A percentile compares a stretch with the other conserved stretches of the same genome.
Evolutionary conservation across 2,329 filamentous ascomycete genomes (phyloP).

Genomic region (Penicillium hordei): DNA sequence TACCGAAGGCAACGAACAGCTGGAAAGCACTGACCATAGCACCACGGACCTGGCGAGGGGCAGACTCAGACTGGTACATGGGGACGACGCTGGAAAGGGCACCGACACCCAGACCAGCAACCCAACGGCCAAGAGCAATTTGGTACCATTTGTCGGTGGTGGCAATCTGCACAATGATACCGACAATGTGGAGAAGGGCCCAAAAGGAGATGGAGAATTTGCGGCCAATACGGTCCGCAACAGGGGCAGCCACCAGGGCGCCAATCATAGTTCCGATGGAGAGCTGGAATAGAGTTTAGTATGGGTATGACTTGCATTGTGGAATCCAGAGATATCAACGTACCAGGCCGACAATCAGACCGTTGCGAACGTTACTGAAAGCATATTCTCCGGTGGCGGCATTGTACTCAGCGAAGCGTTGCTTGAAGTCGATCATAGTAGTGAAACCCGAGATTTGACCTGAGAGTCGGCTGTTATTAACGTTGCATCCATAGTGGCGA

Average conservation of each 20-base stretch:
- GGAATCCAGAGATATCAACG: conserved; percentile 9
- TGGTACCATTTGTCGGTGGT: conserved; percentile 45
- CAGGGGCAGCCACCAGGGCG: conserved; percentile 44
- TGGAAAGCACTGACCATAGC: conserved; percentile 52
- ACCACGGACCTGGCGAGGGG: conserved; percentile 49
- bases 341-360: conserved; percentile 48
- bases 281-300: conserved; percentile 32
- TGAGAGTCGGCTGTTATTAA: conserved; percentile 15
- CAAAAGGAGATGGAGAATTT: conserved; percentile 48
- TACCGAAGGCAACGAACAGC: conserved; percentile 52
- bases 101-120: conserved; percentile 50
- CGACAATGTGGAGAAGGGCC: conserved; percentile 47
- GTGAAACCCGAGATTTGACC: conserved; percentile 49
- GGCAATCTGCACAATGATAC: conserved; percentile 50
- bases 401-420: conserved; percentile 41
- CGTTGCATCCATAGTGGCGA: not conserved
- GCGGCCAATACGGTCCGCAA: conserved; percentile 48
- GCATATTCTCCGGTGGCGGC: conserved; percentile 33
- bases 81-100: conserved; percentile 49
- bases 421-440: conserved; percentile 48
- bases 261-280: conserved; percentile 48
- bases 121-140: conserved; percentile 47
- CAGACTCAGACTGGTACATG: conserved; percentile 50
- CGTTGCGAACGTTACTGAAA: conserved; percentile 48
- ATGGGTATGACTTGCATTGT: not conserved